Evolutionary conservation across 805 yeast species (phyloP).

Genomic region (Pichia paraexigua): DNA sequence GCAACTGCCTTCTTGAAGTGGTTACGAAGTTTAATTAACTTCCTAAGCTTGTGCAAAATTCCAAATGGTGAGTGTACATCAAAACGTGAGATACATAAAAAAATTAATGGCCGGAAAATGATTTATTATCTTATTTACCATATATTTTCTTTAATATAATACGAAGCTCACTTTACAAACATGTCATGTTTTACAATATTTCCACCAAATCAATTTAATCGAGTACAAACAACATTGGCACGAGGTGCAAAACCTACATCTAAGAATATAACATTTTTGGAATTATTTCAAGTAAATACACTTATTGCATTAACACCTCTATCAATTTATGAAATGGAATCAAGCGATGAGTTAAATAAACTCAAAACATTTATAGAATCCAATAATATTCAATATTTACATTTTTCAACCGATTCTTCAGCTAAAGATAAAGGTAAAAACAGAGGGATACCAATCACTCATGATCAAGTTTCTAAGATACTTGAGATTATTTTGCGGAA

Average conservation of each 20-base stretch:
- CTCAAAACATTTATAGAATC: constrained; percentile 44
- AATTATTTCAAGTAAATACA: constrained; percentile 56
- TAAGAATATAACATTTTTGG: constrained; percentile 60
- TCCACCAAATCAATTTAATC: constrained; percentile 75
- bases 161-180: not conserved
- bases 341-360: constrained; percentile 13
- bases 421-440: constrained; percentile 71
- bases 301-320: constrained; percentile 75
- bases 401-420: constrained; percentile 53
- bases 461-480: constrained; percentile 49
- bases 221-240: constrained; percentile 60
- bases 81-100: not conserved
- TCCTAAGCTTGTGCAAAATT: not conserved
- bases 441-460: constrained; percentile 73
- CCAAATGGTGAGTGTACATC: not conserved
- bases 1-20: not conserved
- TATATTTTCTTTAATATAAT: no score
- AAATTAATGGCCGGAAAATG: no score
- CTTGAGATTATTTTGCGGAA: constrained; percentile 55
- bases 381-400: constrained; percentile 54
- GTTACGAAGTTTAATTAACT: not conserved
- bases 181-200: constrained; percentile 26
- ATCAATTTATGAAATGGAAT: constrained; percentile 45
- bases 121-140: no score
- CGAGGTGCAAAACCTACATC: constrained; percentile 86